Conservation (phyloP, 208 protist species). For the Leishmania amazonensis region DNA sequence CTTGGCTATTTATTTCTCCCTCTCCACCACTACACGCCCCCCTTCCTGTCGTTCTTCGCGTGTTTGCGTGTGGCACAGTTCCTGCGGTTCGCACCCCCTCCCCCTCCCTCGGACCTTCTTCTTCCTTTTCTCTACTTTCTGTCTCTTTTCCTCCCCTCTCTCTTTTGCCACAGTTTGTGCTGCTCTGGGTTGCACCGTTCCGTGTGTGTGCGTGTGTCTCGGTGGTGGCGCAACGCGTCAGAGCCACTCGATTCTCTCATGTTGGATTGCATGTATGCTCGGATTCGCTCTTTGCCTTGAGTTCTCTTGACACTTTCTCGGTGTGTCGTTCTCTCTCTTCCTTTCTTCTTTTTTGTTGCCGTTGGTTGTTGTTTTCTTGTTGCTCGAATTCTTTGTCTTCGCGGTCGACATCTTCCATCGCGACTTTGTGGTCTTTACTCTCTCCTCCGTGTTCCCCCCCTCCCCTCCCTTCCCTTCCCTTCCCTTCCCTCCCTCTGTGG, state of each 20-base stretch:
- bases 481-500: not conserved
- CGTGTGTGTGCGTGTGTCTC: constrained; percentile 1
- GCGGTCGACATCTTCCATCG: not conserved
- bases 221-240: not conserved
- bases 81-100: not conserved
- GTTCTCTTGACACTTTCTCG: not conserved
- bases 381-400: not conserved
- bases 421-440: not conserved
- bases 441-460: not conserved
- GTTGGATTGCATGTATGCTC: not conserved
- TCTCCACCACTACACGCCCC: not conserved
- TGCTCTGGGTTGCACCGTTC: not conserved
- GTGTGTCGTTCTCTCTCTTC: not conserved
- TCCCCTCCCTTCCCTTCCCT: not conserved
- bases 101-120: not conserved
- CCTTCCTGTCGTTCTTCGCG: not conserved
- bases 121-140: not conserved
- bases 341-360: not conserved
- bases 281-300: not conserved
- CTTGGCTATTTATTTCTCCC: not conserved
- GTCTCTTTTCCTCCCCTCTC: not conserved
- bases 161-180: not conserved
- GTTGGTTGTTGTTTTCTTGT: not conserved
- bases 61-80: not conserved
- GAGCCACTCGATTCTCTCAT: not conserved